Conservation (phyloP, 805 yeast genomes). For the Starmerella sirachaensis region DNA sequence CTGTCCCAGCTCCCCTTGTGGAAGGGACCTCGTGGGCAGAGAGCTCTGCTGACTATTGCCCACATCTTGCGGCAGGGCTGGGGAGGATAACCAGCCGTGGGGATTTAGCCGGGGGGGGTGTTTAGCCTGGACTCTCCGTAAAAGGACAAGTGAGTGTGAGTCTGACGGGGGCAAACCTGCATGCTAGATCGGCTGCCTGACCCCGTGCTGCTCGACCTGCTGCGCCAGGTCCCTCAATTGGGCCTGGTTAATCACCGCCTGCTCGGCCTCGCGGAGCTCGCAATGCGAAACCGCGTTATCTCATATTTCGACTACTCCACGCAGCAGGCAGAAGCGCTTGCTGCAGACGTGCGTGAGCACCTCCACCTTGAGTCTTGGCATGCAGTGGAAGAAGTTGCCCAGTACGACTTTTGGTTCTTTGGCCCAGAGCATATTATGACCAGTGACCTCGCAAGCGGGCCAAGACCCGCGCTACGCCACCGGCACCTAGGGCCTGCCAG, state of each 20-base stretch:
- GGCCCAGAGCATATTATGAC: slow-evolving; percentile 16
- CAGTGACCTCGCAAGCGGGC: no score
- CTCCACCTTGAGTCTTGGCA: slow-evolving; percentile 19
- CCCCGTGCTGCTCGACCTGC: slow-evolving; percentile 10
- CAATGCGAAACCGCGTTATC: slow-evolving; percentile 10
- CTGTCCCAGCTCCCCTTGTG: no score
- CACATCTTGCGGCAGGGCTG: no score
- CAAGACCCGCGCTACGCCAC: no score
- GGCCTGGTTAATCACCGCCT: slow-evolving; percentile 15
- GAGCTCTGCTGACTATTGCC: no score
- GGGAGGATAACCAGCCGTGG: no score
- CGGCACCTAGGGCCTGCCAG: no score
- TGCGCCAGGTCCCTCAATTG: slow-evolving; percentile 12
- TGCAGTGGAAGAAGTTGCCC: slow-evolving; percentile 15
- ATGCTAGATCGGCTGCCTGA: slow-evolving; percentile 18
- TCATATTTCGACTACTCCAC: slow-evolving; percentile 7
- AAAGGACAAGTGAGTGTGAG: no score
- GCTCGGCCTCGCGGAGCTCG: slow-evolving; percentile 14
- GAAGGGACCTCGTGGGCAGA: no score
- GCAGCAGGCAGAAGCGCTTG: slow-evolving; percentile 15
- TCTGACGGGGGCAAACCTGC: no score
- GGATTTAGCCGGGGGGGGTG: no score
- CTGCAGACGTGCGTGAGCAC: slow-evolving; percentile 10
- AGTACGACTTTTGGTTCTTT: slow-evolving; percentile 21
- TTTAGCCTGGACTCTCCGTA: no score